Conservation (phyloP, 768 basidiomycete species). For the Mycena venus region DNA sequence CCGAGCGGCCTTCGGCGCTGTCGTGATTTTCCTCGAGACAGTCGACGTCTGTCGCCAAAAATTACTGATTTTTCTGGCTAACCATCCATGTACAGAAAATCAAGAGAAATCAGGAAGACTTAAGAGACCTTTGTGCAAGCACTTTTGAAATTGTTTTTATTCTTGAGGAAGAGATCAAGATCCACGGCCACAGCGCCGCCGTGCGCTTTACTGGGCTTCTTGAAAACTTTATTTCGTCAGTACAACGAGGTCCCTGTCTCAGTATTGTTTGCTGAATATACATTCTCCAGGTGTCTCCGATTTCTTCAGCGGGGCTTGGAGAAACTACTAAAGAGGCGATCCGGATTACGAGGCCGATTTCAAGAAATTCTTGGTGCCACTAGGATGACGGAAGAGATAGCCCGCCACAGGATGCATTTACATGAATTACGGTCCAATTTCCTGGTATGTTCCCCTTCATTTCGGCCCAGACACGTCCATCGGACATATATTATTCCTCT, state of each 20-base stretch:
- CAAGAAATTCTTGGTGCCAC: neutral
- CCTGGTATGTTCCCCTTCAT: neutral
- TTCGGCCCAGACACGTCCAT: too few relatives aligned
- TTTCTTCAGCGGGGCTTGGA: neutral
- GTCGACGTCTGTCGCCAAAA: neutral
- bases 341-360: neutral
- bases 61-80: neutral
- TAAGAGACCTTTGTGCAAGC: neutral
- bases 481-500: too few relatives aligned
- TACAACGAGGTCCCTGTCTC: too few relatives aligned
- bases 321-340: neutral
- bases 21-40: slow-evolving; percentile 9
- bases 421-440: slow-evolving; percentile 1
- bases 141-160: neutral
- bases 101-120: slow-evolving; percentile 5
- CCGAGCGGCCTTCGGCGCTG: neutral
- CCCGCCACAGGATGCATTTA: neutral
- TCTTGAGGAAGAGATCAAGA: neutral
- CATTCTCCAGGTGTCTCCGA: neutral
- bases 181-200: neutral
- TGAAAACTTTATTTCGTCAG: slow-evolving; percentile 1
- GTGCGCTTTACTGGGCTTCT: neutral
- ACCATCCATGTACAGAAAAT: neutral
- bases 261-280: neutral
- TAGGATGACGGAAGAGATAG: neutral